Evolutionary conservation across 345 rosid species (phyloP).

Genomic region (Citrus unshiu): DNA sequence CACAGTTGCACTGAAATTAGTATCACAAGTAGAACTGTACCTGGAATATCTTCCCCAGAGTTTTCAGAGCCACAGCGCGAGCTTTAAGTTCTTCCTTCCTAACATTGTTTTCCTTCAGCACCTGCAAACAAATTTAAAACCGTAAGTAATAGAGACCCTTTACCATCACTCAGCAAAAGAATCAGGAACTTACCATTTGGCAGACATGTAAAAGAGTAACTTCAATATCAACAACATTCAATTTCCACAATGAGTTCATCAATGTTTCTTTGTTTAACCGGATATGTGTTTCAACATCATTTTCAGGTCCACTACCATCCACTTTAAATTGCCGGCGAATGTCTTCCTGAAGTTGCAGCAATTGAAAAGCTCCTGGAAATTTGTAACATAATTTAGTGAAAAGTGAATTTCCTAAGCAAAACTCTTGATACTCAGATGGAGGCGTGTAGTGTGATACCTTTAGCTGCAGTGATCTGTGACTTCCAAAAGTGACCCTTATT

Average conservation of each 20-base stretch:
- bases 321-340: conserved; percentile 52
- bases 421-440: too few species aligned
- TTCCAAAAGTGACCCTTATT: conserved; percentile 72
- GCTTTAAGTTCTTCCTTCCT: conserved; percentile 75
- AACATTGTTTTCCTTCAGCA: conserved; percentile 54
- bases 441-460: conserved; percentile 30
- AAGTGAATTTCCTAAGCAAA: not conserved
- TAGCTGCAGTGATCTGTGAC: conserved; percentile 74
- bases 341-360: conserved; percentile 92
- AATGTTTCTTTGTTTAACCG: conserved; percentile 67
- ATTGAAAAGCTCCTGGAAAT: conserved; percentile 77
- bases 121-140: conserved; percentile 34
- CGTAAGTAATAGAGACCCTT: not conserved
- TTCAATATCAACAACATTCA: conserved; percentile 91
- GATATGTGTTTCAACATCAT: conserved; percentile 71
- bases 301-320: conserved; percentile 50
- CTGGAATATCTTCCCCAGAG: conserved; percentile 86
- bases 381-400: not conserved
- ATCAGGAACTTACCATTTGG: conserved; percentile 57
- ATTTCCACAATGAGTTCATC: conserved; percentile 80
- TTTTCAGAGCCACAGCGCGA: conserved; percentile 65
- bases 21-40: conserved; percentile 20
- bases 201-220: conserved; percentile 75
- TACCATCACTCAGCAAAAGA: not conserved
- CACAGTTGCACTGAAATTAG: not conserved